Percentiles rank a stretch among this genome's conserved stretches.
These are phyloP conservation scores for Suillus hirtellus DNA, from an alignment of 768 basidiomycete species.

Conservation along the genomic window DNA sequence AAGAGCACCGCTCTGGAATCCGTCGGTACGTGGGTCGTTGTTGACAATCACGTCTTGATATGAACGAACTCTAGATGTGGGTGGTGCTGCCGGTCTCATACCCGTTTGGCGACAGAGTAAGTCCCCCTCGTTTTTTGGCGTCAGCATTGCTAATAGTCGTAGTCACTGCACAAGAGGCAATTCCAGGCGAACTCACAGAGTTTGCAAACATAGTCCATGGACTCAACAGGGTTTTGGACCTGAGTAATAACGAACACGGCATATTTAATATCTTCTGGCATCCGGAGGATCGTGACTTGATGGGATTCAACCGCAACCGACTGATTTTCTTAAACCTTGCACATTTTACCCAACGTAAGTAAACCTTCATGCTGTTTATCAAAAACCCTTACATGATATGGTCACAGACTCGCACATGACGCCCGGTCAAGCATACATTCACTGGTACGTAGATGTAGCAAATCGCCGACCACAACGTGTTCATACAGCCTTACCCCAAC, in stretches of 20 bases:
- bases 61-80: background rate
- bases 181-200: slow-evolving; percentile 1
- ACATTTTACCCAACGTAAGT: slow-evolving; percentile 16
- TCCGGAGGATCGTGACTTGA: slow-evolving; percentile 11
- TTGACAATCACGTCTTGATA: background rate
- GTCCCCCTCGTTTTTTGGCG: background rate
- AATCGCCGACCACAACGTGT: background rate
- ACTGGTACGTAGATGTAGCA: background rate
- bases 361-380: background rate
- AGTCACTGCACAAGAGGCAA: background rate
- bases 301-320: slow-evolving; percentile 21
- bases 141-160: background rate
- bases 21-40: slow-evolving; percentile 9
- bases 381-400: background rate
- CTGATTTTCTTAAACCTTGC: slow-evolving; percentile 20
- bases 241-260: background rate
- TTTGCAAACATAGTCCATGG: slow-evolving; percentile 14
- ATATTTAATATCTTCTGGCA: slow-evolving; percentile 19
- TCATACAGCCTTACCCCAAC: background rate
- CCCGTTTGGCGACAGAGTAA: slow-evolving; percentile 3
- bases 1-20: slow-evolving; percentile 4
- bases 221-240: slow-evolving; percentile 11
- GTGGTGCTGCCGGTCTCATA: background rate
- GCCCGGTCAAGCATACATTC: background rate
- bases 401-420: background rate